phyloP scores from a whole-genome alignment of 2,329 filamentous ascomycete species.

The Xylaria sp. region DNA sequence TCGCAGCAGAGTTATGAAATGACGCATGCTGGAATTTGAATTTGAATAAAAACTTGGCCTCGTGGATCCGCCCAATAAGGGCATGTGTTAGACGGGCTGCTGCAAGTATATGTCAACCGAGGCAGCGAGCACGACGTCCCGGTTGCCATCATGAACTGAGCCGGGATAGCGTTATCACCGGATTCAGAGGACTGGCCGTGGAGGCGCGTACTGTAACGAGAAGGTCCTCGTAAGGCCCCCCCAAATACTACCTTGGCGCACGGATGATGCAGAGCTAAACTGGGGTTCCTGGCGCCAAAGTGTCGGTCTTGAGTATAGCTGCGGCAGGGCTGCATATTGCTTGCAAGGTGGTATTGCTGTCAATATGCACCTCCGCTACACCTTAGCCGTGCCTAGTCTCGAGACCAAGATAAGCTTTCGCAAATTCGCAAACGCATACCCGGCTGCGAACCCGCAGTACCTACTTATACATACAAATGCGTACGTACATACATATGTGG shows the following conservation, averaged over 20 bases:
- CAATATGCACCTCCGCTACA: neutral
- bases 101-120: conserved; percentile 26
- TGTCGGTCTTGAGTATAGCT: conserved; percentile 1
- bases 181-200: neutral
- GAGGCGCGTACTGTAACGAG: conserved; percentile 28
- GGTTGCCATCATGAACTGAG: conserved; percentile 1
- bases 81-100: neutral
- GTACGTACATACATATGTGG: neutral
- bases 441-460: too few species aligned
- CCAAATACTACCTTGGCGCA: conserved; percentile 27
- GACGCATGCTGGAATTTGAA: conserved; percentile 32
- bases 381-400: neutral
- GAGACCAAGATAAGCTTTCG: conserved; percentile 17
- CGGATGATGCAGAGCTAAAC: conserved; percentile 26
- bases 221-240: conserved; percentile 25
- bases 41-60: conserved; percentile 22
- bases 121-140: neutral
- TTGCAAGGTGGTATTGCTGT: conserved; percentile 17
- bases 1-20: conserved; percentile 21
- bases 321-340: conserved; percentile 34
- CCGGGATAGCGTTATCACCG: conserved; percentile 23
- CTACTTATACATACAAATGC: neutral
- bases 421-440: neutral
- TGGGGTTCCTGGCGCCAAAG: conserved; percentile 25
- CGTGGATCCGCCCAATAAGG: conserved; percentile 7